Base-by-base conservation (phyloP, 1,284 basidiomycete species). In the Puccinia sorghi region DNA sequence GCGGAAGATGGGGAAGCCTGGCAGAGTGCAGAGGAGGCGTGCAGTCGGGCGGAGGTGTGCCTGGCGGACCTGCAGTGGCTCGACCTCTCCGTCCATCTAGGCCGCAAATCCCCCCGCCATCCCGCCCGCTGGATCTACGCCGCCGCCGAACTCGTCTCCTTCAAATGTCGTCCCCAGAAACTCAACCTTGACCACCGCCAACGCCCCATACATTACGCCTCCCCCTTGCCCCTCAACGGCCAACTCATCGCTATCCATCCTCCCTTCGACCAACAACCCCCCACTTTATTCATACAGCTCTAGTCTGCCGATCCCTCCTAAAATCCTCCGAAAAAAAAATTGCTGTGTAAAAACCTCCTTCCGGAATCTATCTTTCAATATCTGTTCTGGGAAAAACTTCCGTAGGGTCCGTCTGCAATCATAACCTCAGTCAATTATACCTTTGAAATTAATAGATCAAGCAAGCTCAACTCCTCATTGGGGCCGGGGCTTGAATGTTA, bases 11-110 rank as follows among this genome's bases (percentile, higher is more conserved):
- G 27, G 52, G 48, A 71, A 2, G 27, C 25, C 17, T 72, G 70
- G 70, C n/a, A 57, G n/a, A 13, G 32, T 32, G 52, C 25, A 13
- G 70, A 72, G 4, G n/a, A n/a, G n/a, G 50, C 4, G n/a, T 41
- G 20, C 50, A 12, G 22, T 3, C 8, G 12, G 12, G 22, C 1
- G 4, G 1, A 27, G 37, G 52, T 72, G 32, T 41, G 37, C 3
- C 9, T 72, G 70, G 70, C 70, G 37, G 70, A 72, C 41, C 17
- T 72, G 17, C 52, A 72, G 52, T 72, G 70, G 70, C 32, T 72
- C 32, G 70, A 72, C 22, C 4, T 72, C 12, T 72, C 52, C 22
- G 37, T 57, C 12, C 25, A 56, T 2, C 12, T 72, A 4, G 32
- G 12, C 12, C 1, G 13, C 46, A 72, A 57, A 17, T 9, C n/a